Percentiles rank a stretch among this genome's conserved stretches.
Conservation (phyloP, 805 yeast species). For the Kodamaea sagamina region DNA sequence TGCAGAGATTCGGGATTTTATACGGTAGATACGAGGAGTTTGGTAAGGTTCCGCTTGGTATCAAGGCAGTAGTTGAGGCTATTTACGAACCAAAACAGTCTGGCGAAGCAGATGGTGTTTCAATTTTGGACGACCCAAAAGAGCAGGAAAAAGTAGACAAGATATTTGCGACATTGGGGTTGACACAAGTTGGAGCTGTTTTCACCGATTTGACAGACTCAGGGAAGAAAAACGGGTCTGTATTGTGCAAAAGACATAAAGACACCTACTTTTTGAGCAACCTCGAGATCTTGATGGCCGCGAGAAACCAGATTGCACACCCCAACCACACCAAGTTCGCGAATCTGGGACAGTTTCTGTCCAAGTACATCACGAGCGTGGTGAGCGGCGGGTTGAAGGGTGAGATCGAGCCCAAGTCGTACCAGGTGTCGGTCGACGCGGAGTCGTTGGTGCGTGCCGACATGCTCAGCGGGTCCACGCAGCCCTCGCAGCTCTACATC, state of each 20-base stretch:
- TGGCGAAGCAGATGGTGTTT: slow-evolving; percentile 83
- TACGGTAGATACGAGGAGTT: slow-evolving; percentile 80
- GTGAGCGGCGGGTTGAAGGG: slow-evolving; percentile 85
- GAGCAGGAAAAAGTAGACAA: slow-evolving; percentile 44
- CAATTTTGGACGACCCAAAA: slow-evolving; percentile 61
- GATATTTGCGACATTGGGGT: slow-evolving; percentile 59
- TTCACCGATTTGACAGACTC: slow-evolving; percentile 90
- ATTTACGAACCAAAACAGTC: slow-evolving; percentile 91
- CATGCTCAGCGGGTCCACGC: slow-evolving; percentile 82
- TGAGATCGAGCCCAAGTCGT: slow-evolving; percentile 87
- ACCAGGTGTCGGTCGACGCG: slow-evolving; percentile 85
- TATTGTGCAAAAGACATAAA: slow-evolving; percentile 88
- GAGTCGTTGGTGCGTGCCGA: slow-evolving; percentile 88
- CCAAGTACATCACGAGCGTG: slow-evolving; percentile 92
- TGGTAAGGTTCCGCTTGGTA: slow-evolving; percentile 86
- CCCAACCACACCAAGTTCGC: slow-evolving; percentile 68
- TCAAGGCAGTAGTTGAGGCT: slow-evolving; percentile 91
- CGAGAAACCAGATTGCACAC: slow-evolving; percentile 66
- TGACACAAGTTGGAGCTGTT: slow-evolving; percentile 75
- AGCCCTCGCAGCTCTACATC: slow-evolving; percentile 83
- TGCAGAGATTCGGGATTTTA: slow-evolving; percentile 82
- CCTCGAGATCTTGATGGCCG: slow-evolving; percentile 83
- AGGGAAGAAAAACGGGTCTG: slow-evolving; percentile 85
- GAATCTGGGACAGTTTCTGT: slow-evolving; percentile 66
- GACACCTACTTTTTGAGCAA: slow-evolving; percentile 88